A percentile compares a stretch with the other conserved stretches of the same genome.
Evolutionary conservation across 1,139 yeast species (phyloP).

Genomic region (Scheffersomyces stambukii): DNA sequence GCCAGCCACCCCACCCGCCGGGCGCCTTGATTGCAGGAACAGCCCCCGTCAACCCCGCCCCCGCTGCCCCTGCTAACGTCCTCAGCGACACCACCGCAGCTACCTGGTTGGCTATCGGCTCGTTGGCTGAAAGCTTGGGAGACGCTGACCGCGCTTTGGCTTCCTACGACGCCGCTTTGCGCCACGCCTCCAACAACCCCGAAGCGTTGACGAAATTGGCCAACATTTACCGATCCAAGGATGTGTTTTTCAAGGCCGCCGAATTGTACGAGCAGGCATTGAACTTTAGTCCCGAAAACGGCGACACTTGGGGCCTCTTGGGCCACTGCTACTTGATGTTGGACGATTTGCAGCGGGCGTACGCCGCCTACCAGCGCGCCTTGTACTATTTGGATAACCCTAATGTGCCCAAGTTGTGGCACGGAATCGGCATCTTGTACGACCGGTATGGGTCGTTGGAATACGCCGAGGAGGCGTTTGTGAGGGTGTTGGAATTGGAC

Average conservation of each 20-base stretch:
- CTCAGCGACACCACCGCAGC: slow-evolving; percentile 74
- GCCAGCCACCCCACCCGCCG: too few relatives aligned
- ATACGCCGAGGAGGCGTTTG: slow-evolving; percentile 97
- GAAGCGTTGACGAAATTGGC: slow-evolving; percentile 85
- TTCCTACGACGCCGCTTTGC: slow-evolving; percentile 85
- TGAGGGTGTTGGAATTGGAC: slow-evolving; percentile 90
- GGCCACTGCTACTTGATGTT: slow-evolving; percentile 97
- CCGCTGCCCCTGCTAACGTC: too few relatives aligned
- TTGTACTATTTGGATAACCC: slow-evolving; percentile 87
- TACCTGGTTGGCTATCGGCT: slow-evolving; percentile 90
- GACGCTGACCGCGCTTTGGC: slow-evolving; percentile 86
- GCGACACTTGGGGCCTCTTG: slow-evolving; percentile 95
- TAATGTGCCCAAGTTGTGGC: slow-evolving; percentile 96
- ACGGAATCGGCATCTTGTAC: slow-evolving; percentile 93
- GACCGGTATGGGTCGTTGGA: slow-evolving; percentile 94
- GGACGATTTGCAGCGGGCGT: slow-evolving; percentile 93
- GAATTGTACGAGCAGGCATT: slow-evolving; percentile 88
- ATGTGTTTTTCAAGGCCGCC: slow-evolving; percentile 89
- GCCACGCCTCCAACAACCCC: slow-evolving; percentile 82
- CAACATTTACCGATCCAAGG: slow-evolving; percentile 81
- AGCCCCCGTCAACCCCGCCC: too few relatives aligned
- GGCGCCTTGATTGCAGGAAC: too few relatives aligned
- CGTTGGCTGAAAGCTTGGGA: slow-evolving; percentile 84
- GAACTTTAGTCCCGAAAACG: slow-evolving; percentile 77
- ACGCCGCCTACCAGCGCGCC: slow-evolving; percentile 95